Conservation (phyloP, 495 filamentous ascomycete genomes). For the Cudoniella acicularis region DNA sequence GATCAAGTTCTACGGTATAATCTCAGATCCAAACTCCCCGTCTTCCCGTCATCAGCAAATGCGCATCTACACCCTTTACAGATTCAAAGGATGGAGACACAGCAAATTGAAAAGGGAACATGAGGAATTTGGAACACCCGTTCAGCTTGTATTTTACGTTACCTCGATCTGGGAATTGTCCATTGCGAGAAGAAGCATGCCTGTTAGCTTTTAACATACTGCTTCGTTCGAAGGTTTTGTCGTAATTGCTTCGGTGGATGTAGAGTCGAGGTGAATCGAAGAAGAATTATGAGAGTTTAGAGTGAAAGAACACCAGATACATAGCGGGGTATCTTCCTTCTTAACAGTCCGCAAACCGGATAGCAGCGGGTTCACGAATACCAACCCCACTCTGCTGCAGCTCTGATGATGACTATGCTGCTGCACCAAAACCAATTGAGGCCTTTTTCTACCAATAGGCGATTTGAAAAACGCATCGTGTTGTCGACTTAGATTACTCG, state of each 20-base stretch:
- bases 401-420: neutral
- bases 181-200: slow-evolving; percentile 26
- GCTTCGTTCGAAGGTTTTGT: neutral
- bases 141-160: slow-evolving; percentile 53
- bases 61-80: slow-evolving; percentile 7
- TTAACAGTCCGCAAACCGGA: too few species aligned
- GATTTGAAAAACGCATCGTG: neutral
- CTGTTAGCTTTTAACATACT: slow-evolving; percentile 22
- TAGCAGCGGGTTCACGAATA: neutral
- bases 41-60: slow-evolving; percentile 3
- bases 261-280: too few species aligned
- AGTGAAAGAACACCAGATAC: too few species aligned
- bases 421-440: too few species aligned
- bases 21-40: slow-evolving; percentile 51
- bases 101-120: slow-evolving; percentile 17
- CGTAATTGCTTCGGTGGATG: too few species aligned
- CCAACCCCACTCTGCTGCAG: neutral
- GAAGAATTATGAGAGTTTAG: too few species aligned
- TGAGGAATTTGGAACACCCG: slow-evolving; percentile 49
- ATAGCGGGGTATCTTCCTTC: too few species aligned
- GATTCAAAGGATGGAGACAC: neutral
- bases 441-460: neutral
- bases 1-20: slow-evolving; percentile 76
- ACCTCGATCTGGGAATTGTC: slow-evolving; percentile 47
- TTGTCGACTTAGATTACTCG: neutral